Conservation (phyloP, 192 early-diverging fungal species). For the Coemansia asiatica region DNA sequence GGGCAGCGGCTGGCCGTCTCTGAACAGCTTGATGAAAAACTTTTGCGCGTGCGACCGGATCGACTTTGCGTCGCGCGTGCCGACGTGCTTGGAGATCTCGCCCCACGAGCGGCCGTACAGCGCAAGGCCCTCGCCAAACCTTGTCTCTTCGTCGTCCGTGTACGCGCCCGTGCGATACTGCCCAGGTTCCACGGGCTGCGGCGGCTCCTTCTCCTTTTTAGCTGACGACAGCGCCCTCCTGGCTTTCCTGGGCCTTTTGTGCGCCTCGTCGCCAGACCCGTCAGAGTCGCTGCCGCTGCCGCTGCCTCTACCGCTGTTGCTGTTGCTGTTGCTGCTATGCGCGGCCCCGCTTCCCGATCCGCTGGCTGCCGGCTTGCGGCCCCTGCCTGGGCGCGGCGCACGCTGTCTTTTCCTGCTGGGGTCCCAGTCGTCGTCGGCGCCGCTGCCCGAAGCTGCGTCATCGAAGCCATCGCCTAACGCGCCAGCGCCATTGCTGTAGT, state of each 20-base stretch:
- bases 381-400: conserved; percentile 26
- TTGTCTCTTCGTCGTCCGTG: conserved; percentile 69
- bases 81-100: conserved; percentile 71
- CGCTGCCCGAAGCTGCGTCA: conserved; percentile 42
- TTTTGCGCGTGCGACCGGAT: conserved; percentile 90
- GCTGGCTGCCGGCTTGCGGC: conserved; percentile 17
- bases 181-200: conserved; percentile 46
- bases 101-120: conserved; percentile 82
- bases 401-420: conserved; percentile 42
- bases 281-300: conserved; percentile 16
- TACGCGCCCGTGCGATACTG: conserved; percentile 70
- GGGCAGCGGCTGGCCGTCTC: conserved; percentile 81
- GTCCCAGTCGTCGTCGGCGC: conserved; percentile 50
- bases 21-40: conserved; percentile 86
- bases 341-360: not conserved
- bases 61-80: conserved; percentile 77
- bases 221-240: conserved; percentile 14
- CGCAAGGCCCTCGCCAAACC: conserved; percentile 77
- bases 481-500: conserved; percentile 52
- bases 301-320: no score
- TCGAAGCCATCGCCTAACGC: conserved; percentile 51
- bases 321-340: conserved; percentile 16
- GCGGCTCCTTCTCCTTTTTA: conserved; percentile 27
- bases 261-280: not conserved
- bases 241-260: conserved; percentile 15